Percentiles rank a stretch among this genome's conserved stretches.
Evolutionary conservation across 164 flowering plant genomes (phyloP).

Genomic region (Platanus orientalis): DNA sequence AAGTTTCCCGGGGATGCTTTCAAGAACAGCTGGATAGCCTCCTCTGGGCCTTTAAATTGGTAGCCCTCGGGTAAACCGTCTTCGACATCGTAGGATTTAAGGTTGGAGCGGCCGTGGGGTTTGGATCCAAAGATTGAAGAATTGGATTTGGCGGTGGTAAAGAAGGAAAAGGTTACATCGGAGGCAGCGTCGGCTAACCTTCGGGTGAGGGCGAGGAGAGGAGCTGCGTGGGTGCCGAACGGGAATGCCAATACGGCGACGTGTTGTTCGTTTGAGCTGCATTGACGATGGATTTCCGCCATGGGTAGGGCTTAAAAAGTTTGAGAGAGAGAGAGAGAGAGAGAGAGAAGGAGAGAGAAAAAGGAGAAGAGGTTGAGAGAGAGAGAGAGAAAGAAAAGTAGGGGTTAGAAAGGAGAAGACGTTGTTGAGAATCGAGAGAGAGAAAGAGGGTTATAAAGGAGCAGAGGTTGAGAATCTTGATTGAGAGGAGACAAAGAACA

Average conservation of each 20-base stretch:
- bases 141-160: constrained; percentile 44
- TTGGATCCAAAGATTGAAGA: constrained; percentile 8
- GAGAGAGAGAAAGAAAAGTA: too few species aligned
- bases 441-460: too few species aligned
- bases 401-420: too few species aligned
- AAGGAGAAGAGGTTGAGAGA: too few species aligned
- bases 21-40: constrained; percentile 31
- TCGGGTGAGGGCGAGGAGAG: constrained; percentile 32
- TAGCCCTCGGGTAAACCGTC: constrained; percentile 37
- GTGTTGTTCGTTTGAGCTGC: neutral
- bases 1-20: constrained; percentile 30
- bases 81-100: constrained; percentile 21
- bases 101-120: neutral
- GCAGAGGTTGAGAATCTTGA: too few species aligned
- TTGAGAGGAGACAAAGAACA: too few species aligned
- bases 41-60: constrained; percentile 21
- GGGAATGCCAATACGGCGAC: neutral
- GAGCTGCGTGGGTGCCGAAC: constrained; percentile 50
- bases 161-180: constrained; percentile 41
- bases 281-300: too few species aligned
- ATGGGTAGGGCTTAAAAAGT: too few species aligned
- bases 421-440: too few species aligned
- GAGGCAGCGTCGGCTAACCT: constrained; percentile 37
- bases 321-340: too few species aligned
- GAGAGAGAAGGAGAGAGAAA: too few species aligned